Conservation (phyloP, 352 stramenopile genomes). For the Phytophthora vignae region DNA sequence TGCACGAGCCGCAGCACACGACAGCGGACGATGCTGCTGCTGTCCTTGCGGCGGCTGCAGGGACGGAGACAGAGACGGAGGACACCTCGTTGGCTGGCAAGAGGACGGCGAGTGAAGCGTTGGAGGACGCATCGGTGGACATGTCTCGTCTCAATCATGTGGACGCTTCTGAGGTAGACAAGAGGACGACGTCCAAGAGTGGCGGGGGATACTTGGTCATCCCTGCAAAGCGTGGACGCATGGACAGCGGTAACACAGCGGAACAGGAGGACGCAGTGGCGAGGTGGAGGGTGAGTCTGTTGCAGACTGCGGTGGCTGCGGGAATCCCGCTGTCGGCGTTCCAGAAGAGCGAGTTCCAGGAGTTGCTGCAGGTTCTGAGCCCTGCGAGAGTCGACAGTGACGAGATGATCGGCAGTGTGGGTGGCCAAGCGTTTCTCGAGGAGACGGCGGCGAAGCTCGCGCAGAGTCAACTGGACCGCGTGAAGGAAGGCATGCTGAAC, state of each 20-base stretch:
- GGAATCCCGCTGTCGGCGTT: slow-evolving; percentile 51
- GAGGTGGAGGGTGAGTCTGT: slow-evolving; percentile 35
- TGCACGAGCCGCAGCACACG: slow-evolving; percentile 11
- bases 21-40: slow-evolving; percentile 13
- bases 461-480: slow-evolving; percentile 64
- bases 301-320: slow-evolving; percentile 47
- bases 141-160: slow-evolving; percentile 14
- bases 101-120: slow-evolving; percentile 26
- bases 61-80: background rate
- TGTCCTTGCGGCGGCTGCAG: background rate
- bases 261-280: slow-evolving; percentile 12
- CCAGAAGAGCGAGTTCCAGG: slow-evolving; percentile 51
- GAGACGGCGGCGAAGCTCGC: slow-evolving; percentile 52
- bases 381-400: slow-evolving; percentile 17
- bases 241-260: slow-evolving; percentile 8
- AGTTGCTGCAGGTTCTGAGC: slow-evolving; percentile 44
- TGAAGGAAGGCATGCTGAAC: slow-evolving; percentile 87
- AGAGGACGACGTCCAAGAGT: slow-evolving; percentile 11
- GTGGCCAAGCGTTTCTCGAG: slow-evolving; percentile 45
- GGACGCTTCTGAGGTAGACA: slow-evolving; percentile 2
- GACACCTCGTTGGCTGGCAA: slow-evolving; percentile 10
- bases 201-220: slow-evolving; percentile 12
- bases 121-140: slow-evolving; percentile 14
- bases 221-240: slow-evolving; percentile 27
- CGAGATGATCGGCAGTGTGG: slow-evolving; percentile 29